Conservation (phyloP, 441 rosid species). For the Pelargonium australe region DNA sequence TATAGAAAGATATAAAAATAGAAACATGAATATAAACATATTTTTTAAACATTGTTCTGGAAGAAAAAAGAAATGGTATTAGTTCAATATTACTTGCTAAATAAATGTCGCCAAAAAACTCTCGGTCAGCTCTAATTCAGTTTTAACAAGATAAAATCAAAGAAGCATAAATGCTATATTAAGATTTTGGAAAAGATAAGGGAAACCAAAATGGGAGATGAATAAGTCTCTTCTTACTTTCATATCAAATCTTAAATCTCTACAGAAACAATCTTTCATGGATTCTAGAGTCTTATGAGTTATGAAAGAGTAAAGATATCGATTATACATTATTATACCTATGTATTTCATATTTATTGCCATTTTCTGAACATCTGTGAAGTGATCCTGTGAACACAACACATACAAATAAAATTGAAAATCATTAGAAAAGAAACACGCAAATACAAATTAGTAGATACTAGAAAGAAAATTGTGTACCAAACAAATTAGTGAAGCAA, state of each 20-base stretch:
- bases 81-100: too few relatives aligned
- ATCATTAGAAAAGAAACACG: neutral
- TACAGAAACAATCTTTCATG: neutral
- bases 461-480: neutral
- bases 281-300: neutral
- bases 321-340: constrained; percentile 40
- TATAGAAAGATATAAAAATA: too few relatives aligned
- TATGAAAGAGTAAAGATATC: neutral
- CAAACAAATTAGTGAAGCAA: neutral
- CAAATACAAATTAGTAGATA: constrained; percentile 11
- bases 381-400: constrained; percentile 55
- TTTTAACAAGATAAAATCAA: neutral
- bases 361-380: constrained; percentile 56
- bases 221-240: neutral
- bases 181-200: too few relatives aligned
- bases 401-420: constrained; percentile 10
- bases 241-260: constrained; percentile 4
- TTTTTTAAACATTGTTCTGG: neutral
- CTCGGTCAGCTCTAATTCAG: neutral
- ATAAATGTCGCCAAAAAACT: neutral
- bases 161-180: neutral
- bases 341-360: constrained; percentile 79
- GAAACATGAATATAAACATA: neutral
- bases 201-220: too few relatives aligned
- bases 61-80: too few relatives aligned